phyloP scores from a whole-genome alignment of 2,329 filamentous ascomycete species.

The Plenodomus lindquistii region DNA sequence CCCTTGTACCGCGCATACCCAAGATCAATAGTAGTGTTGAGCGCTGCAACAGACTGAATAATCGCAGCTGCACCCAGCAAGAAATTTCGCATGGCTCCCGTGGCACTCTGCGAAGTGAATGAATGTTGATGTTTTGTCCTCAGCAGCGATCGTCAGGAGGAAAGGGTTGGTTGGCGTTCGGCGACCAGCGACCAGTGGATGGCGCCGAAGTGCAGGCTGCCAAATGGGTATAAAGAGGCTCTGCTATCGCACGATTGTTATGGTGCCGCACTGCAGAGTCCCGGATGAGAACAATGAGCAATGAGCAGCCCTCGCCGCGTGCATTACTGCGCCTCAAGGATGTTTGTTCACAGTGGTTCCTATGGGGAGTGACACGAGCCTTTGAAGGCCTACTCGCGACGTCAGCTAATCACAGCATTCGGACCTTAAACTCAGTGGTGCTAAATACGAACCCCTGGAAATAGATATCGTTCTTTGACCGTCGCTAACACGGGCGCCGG shows the following conservation, averaged over 20 bases:
- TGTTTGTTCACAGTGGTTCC: background rate
- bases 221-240: background rate
- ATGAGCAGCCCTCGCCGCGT: background rate
- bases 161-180: too few relatives aligned
- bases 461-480: background rate
- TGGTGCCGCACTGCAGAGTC: background rate
- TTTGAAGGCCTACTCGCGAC: background rate
- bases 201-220: background rate
- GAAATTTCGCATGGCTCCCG: constrained; percentile 21
- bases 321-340: background rate
- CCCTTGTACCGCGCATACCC: constrained; percentile 70
- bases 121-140: background rate
- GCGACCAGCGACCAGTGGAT: too few relatives aligned
- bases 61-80: constrained; percentile 29
- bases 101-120: background rate
- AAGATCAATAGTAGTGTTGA: constrained; percentile 59
- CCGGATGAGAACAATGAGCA: background rate
- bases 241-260: background rate
- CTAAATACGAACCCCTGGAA: background rate
- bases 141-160: background rate
- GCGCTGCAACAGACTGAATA: constrained; percentile 32
- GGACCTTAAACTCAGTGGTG: background rate
- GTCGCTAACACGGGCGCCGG: background rate
- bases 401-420: background rate
- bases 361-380: background rate